Evolutionary conservation across 2,329 filamentous ascomycete genomes (phyloP), one percentile per base, ranked within the genome.

Genomic region (Chaetoscypha palmicola): DNA sequence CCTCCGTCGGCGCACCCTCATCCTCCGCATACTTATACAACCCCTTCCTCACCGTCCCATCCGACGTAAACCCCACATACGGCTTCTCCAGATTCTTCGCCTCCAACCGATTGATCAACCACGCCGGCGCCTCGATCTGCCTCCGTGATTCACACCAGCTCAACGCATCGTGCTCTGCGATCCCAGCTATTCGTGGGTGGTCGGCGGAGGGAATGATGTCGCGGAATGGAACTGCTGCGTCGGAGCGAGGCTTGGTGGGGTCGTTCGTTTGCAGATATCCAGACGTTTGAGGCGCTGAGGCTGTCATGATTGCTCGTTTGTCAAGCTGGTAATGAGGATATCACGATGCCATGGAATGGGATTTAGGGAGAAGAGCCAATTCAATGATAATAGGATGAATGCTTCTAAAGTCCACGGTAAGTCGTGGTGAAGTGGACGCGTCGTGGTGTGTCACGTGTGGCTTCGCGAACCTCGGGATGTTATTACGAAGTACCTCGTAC

Each of bases 31-130:
- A 58, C 16, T 48, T 30, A 40, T 57, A 57, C 21, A 59, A 8
- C 8, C 47, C 54, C 26, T 53, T 48, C 41, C 46, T 56, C 22
- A 56, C 51, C n/a, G 46, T 52, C 12, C 57, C 59, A 47, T 61
- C 58, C 3, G 49, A 49, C 32, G 59, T 60, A 32, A 61, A 56
- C 8, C 59, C 59, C 22, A 52, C 55, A 22, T 57, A 61, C 16
- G 58, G 57, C 21, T 49, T 48, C 40, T 60, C 57, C n/a, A 60
- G 30, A 38, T 58, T 59, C 48, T 54, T 57, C 28, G 52, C 55
- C 23, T 59, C 56, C 33, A 60, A 42, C 4, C 56, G 49, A 41
- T 58, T 55, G 41, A 60, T 60, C 47, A 60, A 42, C 58, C 58
- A 60, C 12, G 55, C 56, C 7, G 58, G 55, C 2, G 56, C 58